Base-by-base conservation (phyloP, 1,139 yeast genomes). In the Kodamaea sp. region DNA sequence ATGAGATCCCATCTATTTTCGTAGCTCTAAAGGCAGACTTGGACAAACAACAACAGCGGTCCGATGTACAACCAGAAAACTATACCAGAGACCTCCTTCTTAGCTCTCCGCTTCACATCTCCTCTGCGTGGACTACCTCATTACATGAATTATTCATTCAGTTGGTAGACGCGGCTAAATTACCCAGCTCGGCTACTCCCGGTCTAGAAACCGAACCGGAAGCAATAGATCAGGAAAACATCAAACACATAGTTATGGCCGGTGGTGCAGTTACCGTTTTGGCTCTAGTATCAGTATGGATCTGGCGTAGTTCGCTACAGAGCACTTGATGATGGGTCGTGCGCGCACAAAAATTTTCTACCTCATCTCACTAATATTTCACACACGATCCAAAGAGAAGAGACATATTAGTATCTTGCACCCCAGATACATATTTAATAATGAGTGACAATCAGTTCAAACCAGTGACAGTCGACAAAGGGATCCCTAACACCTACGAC, bases 1-100 rank as follows among this genome's bases (percentile, higher is more conserved):
- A 80, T 48, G 78, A 78, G 35, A 66, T 90, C 2, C 98, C 98
- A 0, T 76, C 86, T 4, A 83, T 90, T 0, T 87, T 83, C 54
- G 97, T 89, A 1, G 98, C 96, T 0, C 64, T 89, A 19, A 92
- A 92, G 53, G 97, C 98, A 0, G 98, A 92, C 58, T 67, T 89
- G 28, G 98, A 92, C 57, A 81, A 95, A 46, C 97, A 90, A 53
- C 97, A 90, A 50, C 98, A 92, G 53, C 59, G 98, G 21, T 79
- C 85, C 21, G 87, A 80, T 37, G 66, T 75, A 5, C 96, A 88
- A 51, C 98, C 98, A 0, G 97, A 92, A 50, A 83, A 78, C 27
- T 89, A 83, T 52, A 83, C 96, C 0, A 68, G 88, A 23, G 74
- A 75, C 15, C 55, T 84, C 3, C 73, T 72, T 32, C 57, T 85